phyloP scores from a whole-genome alignment of 2,329 filamentous ascomycete species.

The Claviceps cyperi region DNA sequence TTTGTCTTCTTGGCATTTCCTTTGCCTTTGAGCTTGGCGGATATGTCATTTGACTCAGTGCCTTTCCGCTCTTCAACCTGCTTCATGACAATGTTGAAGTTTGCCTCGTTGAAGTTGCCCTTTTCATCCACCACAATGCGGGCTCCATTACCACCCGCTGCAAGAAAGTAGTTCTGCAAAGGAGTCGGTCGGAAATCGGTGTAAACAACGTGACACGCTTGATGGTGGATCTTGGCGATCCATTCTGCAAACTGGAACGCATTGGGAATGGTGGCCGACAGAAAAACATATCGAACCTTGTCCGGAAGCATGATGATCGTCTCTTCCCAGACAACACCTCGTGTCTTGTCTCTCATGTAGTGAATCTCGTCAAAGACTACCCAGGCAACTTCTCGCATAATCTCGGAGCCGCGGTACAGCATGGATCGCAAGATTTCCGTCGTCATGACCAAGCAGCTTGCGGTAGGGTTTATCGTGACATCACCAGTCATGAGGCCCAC shows the following conservation, averaged over 20 bases:
- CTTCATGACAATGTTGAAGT: slow-evolving; percentile 93
- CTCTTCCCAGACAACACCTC: slow-evolving; percentile 98
- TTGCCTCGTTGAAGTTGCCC: slow-evolving; percentile 87
- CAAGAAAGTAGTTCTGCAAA: slow-evolving; percentile 95
- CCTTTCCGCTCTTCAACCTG: slow-evolving; percentile 79
- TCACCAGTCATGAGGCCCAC: slow-evolving; percentile 98
- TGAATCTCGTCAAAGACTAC: slow-evolving; percentile 98
- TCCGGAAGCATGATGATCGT: slow-evolving; percentile 96
- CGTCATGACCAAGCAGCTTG: slow-evolving; percentile 96
- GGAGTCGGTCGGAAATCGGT: slow-evolving; percentile 96
- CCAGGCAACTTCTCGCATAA: slow-evolving; percentile 98
- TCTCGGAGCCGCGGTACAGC: slow-evolving; percentile 95
- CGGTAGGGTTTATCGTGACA: slow-evolving; percentile 97
- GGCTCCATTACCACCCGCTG: slow-evolving; percentile 80
- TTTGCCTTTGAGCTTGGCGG: slow-evolving; percentile 69
- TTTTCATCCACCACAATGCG: slow-evolving; percentile 94
- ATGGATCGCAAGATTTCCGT: slow-evolving; percentile 98
- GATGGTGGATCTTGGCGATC: slow-evolving; percentile 95
- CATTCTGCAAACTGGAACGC: slow-evolving; percentile 99
- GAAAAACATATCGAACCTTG: slow-evolving; percentile 96
- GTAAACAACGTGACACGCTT: slow-evolving; percentile 97
- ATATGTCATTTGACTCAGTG: slow-evolving; percentile 63
- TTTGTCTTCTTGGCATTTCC: slow-evolving; percentile 87
- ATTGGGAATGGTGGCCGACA: slow-evolving; percentile 96
- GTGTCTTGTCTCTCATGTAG: slow-evolving; percentile 86